These are phyloP conservation scores for Trichoderma sp. DNA, from an alignment of 2,329 filamentous ascomycete genomes.

Conservation along the genomic window DNA sequence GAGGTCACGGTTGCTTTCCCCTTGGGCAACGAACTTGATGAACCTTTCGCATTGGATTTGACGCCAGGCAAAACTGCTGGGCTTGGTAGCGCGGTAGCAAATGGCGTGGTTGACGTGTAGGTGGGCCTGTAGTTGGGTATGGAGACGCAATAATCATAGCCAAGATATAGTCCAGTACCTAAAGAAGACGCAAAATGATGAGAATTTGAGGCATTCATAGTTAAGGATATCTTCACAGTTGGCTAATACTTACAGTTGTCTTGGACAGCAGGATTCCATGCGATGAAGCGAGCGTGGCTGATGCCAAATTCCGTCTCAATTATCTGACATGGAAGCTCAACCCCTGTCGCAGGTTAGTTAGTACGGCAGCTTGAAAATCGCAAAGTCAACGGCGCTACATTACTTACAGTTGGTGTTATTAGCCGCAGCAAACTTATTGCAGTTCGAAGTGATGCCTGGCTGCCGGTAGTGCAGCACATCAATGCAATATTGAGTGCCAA, in stretches of 20 bases:
- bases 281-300: neutral
- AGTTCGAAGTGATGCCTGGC: neutral
- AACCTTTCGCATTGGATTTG: neutral
- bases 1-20: neutral
- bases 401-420: neutral
- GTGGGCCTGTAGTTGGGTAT: neutral
- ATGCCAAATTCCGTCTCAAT: neutral
- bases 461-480: neutral
- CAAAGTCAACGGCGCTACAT: accelerated
- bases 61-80: neutral
- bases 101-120: neutral
- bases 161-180: neutral
- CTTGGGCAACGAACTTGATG: neutral
- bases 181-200: neutral
- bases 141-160: neutral
- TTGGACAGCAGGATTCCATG: neutral
- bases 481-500: neutral
- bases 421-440: neutral
- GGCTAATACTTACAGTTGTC: neutral
- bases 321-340: neutral
- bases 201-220: neutral
- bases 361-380: neutral
- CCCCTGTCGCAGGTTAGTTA: neutral
- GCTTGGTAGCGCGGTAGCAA: neutral
- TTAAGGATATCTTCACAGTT: accelerated